Conservation (phyloP, 208 protist genomes). For the Crithidia mellificae region DNA sequence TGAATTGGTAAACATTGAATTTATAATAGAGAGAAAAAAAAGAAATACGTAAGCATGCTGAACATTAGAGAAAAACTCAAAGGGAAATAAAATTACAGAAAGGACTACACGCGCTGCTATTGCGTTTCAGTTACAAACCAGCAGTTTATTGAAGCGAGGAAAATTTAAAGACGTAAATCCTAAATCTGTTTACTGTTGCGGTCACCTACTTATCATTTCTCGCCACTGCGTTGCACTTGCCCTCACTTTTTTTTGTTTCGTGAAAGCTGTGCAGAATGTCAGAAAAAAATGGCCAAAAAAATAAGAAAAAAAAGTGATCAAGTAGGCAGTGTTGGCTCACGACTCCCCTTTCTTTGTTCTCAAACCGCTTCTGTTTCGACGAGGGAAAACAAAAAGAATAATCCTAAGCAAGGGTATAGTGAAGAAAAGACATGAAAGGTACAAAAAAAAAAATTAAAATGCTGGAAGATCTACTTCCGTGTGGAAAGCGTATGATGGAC, state of each 20-base stretch:
- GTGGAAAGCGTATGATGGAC: background rate
- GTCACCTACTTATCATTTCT: background rate
- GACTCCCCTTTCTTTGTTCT: no score
- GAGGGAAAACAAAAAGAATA: no score
- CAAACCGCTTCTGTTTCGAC: no score
- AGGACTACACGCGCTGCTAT: background rate
- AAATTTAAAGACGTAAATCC: background rate
- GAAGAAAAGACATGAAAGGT: background rate
- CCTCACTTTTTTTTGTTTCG: no score
- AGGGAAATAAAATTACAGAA: background rate
- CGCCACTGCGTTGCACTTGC: background rate
- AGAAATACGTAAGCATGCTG: background rate
- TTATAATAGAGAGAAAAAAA: background rate
- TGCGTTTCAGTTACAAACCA: background rate
- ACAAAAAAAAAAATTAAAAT: background rate
- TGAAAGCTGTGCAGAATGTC: no score
- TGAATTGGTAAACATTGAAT: no score
- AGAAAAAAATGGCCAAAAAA: no score
- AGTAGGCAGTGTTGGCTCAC: background rate
- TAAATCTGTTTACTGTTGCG: background rate
- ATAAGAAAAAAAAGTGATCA: background rate
- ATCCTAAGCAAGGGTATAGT: background rate
- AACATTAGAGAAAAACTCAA: background rate
- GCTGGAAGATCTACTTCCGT: background rate
- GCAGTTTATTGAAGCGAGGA: background rate